Evolutionary conservation across 2,329 filamentous ascomycete species (phyloP).

Genomic region (Ophiostoma populinum): DNA sequence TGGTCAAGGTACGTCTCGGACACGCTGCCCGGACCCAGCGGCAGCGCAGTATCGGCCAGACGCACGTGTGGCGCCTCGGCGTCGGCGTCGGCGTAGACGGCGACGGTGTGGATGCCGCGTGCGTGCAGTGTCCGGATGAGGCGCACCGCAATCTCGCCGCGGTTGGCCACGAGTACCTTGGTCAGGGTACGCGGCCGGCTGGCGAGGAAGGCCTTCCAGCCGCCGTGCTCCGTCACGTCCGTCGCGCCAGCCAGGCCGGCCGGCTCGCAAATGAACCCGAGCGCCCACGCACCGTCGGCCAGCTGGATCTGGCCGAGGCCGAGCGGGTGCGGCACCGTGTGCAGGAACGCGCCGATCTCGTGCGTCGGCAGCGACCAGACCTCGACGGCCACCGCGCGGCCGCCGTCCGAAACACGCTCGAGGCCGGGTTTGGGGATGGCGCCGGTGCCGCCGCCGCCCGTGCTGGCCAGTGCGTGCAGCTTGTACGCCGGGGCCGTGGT

Average conservation of each 20-base stretch:
- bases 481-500: conserved; percentile 17
- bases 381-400: conserved; percentile 18
- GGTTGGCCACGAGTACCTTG: conserved; percentile 13
- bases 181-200: too few species aligned
- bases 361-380: conserved; percentile 19
- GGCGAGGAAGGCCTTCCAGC: conserved; percentile 16
- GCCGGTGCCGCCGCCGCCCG: not conserved
- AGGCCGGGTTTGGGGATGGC: conserved; percentile 18
- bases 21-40: conserved; percentile 10
- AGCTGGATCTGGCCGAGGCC: conserved; percentile 21
- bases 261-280: conserved; percentile 22
- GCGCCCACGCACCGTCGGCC: conserved; percentile 17
- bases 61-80: conserved; percentile 11
- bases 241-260: conserved; percentile 15
- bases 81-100: conserved; percentile 12
- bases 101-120: conserved; percentile 7
- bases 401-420: conserved; percentile 14
- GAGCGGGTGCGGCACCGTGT: conserved; percentile 18
- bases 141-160: conserved; percentile 15
- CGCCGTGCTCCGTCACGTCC: conserved; percentile 18
- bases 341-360: conserved; percentile 16
- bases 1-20: conserved; percentile 6
- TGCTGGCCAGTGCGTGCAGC: conserved; percentile 15
- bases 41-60: conserved; percentile 10
- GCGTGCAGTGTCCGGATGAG: conserved; percentile 7